These are phyloP conservation scores for Chlorella sp. DNA, from an alignment of 139 green algal species.

Conservation along the genomic window DNA sequence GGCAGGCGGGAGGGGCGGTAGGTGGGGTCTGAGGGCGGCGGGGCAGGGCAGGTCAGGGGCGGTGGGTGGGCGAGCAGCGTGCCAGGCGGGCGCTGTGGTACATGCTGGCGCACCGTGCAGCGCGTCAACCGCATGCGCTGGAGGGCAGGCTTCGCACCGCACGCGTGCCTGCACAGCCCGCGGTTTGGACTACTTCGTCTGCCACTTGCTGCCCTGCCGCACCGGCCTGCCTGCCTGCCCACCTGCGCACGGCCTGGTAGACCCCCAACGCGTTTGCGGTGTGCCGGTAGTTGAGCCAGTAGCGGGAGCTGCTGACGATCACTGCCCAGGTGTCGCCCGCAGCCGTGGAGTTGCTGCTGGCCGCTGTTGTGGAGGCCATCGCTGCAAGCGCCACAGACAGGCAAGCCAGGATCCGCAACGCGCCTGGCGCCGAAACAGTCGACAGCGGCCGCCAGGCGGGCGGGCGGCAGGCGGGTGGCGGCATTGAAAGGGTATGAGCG, in stretches of 20 bases:
- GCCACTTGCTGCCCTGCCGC: neutral
- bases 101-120: too few species aligned
- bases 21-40: neutral
- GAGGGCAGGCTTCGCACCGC: too few species aligned
- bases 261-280: constrained; percentile 80
- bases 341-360: too few species aligned
- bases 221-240: neutral
- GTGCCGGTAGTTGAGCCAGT: constrained; percentile 93
- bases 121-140: too few species aligned
- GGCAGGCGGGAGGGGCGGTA: neutral
- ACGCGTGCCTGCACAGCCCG: too few species aligned
- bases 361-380: too few species aligned
- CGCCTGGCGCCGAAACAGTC: too few species aligned
- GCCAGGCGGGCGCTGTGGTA: too few species aligned
- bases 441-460: neutral
- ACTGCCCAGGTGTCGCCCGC: constrained; percentile 81
- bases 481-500: neutral
- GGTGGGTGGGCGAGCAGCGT: neutral
- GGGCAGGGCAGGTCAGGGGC: too few species aligned
- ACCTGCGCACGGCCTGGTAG: constrained; percentile 80
- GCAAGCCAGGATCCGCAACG: too few species aligned
- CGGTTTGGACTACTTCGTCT: too few species aligned
- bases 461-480: neutral
- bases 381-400: too few species aligned
- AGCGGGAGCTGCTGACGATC: constrained; percentile 75